Conservation (phyloP, 495 filamentous ascomycete species). For the Polyplosphaeria fusca region DNA sequence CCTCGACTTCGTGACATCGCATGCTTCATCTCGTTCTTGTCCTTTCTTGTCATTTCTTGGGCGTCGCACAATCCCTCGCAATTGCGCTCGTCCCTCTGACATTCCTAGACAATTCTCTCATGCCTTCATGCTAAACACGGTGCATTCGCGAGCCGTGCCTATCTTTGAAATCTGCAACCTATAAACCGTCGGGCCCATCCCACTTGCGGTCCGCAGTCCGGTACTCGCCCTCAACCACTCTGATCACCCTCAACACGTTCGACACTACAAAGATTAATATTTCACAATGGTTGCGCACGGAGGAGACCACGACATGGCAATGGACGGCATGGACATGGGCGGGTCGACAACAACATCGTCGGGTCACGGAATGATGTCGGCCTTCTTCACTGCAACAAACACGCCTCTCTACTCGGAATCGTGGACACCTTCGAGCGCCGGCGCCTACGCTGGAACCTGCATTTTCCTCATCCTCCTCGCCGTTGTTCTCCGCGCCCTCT, state of each 20-base stretch:
- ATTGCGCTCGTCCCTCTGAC: conserved; percentile 1
- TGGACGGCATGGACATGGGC: conserved; percentile 3
- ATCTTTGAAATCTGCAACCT: no score
- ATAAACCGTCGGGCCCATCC: conserved; percentile 9
- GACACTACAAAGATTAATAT: no score
- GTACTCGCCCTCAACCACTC: conserved; percentile 8
- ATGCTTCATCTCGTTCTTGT: conserved; percentile 18
- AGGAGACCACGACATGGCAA: conserved; percentile 15
- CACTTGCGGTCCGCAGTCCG: conserved; percentile 8
- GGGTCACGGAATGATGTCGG: conserved; percentile 36
- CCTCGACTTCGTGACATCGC: conserved; percentile 20
- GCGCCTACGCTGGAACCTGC: conserved; percentile 77
- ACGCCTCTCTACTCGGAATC: conserved; percentile 69
- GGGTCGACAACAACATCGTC: conserved; percentile 10
- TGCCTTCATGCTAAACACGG: conserved; percentile 8
- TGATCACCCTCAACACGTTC: neutral
- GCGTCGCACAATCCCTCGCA: conserved; percentile 21
- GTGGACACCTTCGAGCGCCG: conserved; percentile 69
- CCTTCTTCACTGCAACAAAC: conserved; percentile 61
- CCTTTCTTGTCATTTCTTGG: conserved; percentile 3
- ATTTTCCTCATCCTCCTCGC: conserved; percentile 79
- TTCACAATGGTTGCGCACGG: conserved; percentile 26
- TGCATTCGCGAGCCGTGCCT: no score
- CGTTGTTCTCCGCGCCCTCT: conserved; percentile 61
- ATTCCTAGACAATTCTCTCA: neutral